Conservation (phyloP, 2,329 filamentous ascomycete genomes). For the Colletotrichum viniferum region DNA sequence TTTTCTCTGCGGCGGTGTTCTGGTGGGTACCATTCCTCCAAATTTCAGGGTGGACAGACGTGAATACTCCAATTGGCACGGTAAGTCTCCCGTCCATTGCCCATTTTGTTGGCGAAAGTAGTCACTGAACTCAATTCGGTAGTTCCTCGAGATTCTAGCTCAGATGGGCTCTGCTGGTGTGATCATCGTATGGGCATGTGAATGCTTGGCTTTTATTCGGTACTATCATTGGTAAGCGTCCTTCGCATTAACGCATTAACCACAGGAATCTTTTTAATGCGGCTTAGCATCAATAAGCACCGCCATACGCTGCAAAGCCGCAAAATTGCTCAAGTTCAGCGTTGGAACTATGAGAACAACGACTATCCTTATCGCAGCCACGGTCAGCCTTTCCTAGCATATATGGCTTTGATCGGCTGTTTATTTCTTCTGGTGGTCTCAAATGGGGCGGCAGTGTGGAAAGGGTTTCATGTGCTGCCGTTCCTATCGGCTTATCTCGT, state of each 20-base stretch:
- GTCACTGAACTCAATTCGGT: no score
- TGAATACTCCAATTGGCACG: neutral
- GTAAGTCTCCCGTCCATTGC: no score
- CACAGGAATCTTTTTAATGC: no score
- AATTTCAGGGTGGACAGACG: slow-evolving; percentile 21
- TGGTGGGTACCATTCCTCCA: slow-evolving; percentile 46
- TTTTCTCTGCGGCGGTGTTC: slow-evolving; percentile 47
- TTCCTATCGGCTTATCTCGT: neutral
- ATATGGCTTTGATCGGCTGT: slow-evolving; percentile 29
- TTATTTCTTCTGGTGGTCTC: neutral
- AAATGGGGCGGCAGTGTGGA: neutral
- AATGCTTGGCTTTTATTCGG: slow-evolving; percentile 43
- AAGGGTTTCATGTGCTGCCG: neutral
- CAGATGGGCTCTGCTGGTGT: slow-evolving; percentile 40
- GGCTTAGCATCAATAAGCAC: no score
- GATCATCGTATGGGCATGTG: slow-evolving; percentile 44
- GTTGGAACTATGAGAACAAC: slow-evolving; percentile 26
- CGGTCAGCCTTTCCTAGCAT: slow-evolving; percentile 40
- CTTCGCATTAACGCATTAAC: no score
- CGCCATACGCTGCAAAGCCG: slow-evolving; percentile 26
- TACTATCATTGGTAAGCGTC: slow-evolving; percentile 43
- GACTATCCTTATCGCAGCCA: slow-evolving; percentile 44
- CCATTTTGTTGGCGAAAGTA: no score
- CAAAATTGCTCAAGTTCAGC: slow-evolving; percentile 28
- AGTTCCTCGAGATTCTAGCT: slow-evolving; percentile 44